A percentile compares a stretch with the other conserved stretches of the same genome.
phyloP scores from a whole-genome alignment of 2,329 filamentous ascomycete species.

The Colletotrichum costaricense region DNA sequence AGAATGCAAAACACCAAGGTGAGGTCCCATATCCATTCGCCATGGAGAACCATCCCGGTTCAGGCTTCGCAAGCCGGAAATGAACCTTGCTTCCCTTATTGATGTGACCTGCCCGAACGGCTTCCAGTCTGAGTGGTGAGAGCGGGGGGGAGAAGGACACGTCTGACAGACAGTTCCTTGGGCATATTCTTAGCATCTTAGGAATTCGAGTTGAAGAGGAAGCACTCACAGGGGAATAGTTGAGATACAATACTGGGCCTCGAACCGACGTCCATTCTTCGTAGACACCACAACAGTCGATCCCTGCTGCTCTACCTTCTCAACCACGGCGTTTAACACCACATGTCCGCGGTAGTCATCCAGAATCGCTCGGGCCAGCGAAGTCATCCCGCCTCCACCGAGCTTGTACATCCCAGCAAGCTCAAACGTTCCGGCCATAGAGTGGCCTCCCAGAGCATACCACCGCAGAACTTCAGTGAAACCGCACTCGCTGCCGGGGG shows the following conservation, averaged over 20 bases:
- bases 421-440: background rate
- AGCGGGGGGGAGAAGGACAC: background rate
- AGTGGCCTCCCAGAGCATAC: background rate
- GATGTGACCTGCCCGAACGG: too few species aligned
- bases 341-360: background rate
- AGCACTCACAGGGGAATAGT: background rate
- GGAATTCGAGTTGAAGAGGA: background rate
- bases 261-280: background rate
- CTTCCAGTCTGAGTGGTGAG: background rate
- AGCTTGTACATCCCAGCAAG: background rate
- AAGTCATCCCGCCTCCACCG: background rate
- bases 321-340: background rate
- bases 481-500: background rate
- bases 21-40: background rate
- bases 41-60: background rate
- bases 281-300: background rate
- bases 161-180: background rate
- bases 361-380: background rate
- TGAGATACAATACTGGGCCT: background rate
- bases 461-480: background rate
- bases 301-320: background rate
- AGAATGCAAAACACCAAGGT: background rate
- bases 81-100: too few species aligned
- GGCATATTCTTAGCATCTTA: background rate
- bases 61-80: too few species aligned